Conservation (phyloP, 306 rosid genomes). For the Cyclanthera cordifolia region DNA sequence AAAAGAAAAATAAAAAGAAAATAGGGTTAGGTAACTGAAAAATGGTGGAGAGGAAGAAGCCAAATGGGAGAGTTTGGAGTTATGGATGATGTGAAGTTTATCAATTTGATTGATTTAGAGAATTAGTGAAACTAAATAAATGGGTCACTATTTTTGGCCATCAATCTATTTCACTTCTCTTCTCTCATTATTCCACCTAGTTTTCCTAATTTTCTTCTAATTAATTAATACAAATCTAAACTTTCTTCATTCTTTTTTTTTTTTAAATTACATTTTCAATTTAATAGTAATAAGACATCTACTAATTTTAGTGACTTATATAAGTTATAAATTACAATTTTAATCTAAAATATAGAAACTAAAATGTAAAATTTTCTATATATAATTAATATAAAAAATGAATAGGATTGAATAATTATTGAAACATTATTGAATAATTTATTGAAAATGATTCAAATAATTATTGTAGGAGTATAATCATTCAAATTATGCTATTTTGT, state of each 20-base stretch:
- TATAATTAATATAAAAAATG: not conserved
- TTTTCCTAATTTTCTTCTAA: slow-evolving; percentile 21
- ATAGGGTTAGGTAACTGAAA: not conserved
- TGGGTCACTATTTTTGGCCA: too few species aligned
- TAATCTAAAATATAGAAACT: too few species aligned
- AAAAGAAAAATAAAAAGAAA: not conserved
- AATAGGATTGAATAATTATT: slow-evolving; percentile 6
- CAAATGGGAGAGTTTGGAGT: not conserved
- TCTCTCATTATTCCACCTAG: slow-evolving; percentile 16
- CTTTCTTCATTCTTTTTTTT: too few species aligned
- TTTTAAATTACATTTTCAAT: too few species aligned
- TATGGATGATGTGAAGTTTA: slow-evolving; percentile 1
- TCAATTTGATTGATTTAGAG: slow-evolving; percentile 1
- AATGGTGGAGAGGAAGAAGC: slow-evolving; percentile 9
- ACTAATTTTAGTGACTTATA: too few species aligned
- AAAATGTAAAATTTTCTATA: not conserved
- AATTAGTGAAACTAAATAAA: not conserved
- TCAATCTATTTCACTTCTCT: too few species aligned
- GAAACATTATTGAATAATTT: not conserved
- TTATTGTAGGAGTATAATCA: not conserved
- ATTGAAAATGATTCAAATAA: not conserved
- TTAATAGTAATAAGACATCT: too few species aligned
- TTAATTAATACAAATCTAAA: not conserved
- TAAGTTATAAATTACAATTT: not conserved
- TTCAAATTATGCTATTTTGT: not conserved